phyloP scores from a whole-genome alignment of 2,329 filamentous ascomycete species.

The Xylariales sp. region DNA sequence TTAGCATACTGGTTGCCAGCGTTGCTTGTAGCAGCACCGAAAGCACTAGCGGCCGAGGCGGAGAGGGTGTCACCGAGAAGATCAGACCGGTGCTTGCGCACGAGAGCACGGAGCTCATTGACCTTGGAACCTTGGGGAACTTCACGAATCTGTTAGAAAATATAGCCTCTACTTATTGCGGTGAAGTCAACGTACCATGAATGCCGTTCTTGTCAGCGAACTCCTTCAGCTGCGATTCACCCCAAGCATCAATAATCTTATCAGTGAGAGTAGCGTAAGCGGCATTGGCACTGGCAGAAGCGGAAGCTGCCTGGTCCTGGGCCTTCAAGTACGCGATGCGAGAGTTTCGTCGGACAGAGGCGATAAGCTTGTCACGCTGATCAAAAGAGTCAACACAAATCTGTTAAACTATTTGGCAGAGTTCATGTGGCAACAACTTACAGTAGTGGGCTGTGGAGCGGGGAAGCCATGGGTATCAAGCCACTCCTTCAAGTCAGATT shows the following conservation, averaged over 20 bases:
- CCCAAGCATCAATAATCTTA: constrained; percentile 83
- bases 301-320: constrained; percentile 56
- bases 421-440: constrained; percentile 23
- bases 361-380: constrained; percentile 80
- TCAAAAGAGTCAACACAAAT: too few relatives aligned
- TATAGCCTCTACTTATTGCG: neutral
- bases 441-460: constrained; percentile 72
- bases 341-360: constrained; percentile 85
- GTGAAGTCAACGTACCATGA: constrained; percentile 26
- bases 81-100: constrained; percentile 78
- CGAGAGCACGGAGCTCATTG: constrained; percentile 85
- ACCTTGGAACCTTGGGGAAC: constrained; percentile 88
- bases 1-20: constrained; percentile 73
- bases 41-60: constrained; percentile 54
- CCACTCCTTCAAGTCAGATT: constrained; percentile 92
- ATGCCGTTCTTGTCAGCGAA: constrained; percentile 91
- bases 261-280: constrained; percentile 76
- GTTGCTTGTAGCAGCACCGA: constrained; percentile 68
- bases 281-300: constrained; percentile 60
- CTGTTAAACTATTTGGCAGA: too few relatives aligned
- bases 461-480: constrained; percentile 84
- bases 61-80: constrained; percentile 62
- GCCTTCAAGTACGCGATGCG: constrained; percentile 69
- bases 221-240: constrained; percentile 82
- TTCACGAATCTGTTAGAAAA: constrained; percentile 30